Conservation (phyloP, 2,329 filamentous ascomycete genomes). For the Fusarium udum region DNA sequence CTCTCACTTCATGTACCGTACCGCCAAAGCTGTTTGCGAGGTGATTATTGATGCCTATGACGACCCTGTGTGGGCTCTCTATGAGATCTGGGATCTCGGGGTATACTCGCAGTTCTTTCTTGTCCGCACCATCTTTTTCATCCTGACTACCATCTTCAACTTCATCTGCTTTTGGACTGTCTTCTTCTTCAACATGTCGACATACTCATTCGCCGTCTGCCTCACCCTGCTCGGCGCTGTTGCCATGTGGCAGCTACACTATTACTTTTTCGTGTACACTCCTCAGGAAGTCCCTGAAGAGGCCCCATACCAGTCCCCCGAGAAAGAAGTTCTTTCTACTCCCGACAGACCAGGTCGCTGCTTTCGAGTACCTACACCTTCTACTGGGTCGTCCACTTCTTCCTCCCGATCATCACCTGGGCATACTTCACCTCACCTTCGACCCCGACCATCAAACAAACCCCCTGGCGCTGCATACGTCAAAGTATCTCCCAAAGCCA, state of each 20-base stretch:
- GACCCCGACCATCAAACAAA: conserved; percentile 5
- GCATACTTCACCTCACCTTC: not conserved
- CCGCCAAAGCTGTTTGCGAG: not conserved
- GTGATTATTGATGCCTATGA: not conserved
- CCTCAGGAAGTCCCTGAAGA: not conserved
- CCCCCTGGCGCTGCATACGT: conserved; percentile 24
- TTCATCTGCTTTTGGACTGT: not conserved
- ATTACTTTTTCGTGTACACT: conserved; percentile 4
- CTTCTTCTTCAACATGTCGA: conserved; percentile 3
- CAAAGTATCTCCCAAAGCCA: conserved; percentile 22
- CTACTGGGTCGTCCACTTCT: not conserved
- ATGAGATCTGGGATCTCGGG: not conserved
- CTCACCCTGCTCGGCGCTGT: not conserved
- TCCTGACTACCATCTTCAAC: not conserved
- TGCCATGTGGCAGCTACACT: conserved; percentile 8
- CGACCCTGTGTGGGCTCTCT: not conserved
- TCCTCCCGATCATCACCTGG: not conserved
- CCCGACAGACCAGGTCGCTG: not conserved
- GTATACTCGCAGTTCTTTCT: not conserved
- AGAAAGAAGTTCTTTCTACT: not conserved
- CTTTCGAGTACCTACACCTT: conserved; percentile 2
- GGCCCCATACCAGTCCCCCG: not conserved
- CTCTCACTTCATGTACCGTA: not conserved
- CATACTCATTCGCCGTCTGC: not conserved
- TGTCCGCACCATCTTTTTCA: not conserved